Percentiles rank a stretch among this genome's conserved stretches.
phyloP scores from a whole-genome alignment of 768 basidiomycete species.

The Pisolithus albus region DNA sequence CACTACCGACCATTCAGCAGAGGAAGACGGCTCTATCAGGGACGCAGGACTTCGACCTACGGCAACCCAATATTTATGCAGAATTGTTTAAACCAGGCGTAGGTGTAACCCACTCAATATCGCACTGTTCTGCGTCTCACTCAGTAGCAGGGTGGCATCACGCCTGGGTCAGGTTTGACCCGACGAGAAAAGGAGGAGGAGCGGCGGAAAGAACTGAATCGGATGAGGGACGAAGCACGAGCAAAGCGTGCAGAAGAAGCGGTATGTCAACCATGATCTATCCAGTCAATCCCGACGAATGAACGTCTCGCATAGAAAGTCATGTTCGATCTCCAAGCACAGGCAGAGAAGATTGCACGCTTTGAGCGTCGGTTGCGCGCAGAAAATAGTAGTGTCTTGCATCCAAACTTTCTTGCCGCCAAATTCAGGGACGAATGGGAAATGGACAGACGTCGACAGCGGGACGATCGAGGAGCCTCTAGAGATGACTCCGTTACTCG shows the following conservation, averaged over 20 bases:
- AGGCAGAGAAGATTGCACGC: constrained; percentile 52
- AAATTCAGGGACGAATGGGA: constrained; percentile 53
- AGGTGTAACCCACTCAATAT: constrained; percentile 12
- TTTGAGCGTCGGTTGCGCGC: constrained; percentile 53
- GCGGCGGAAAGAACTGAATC: constrained; percentile 57
- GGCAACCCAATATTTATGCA: constrained; percentile 56
- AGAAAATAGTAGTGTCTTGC: constrained; percentile 49
- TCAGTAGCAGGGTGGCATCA: constrained; percentile 36
- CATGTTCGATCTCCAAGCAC: constrained; percentile 51
- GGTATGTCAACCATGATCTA: constrained; percentile 30
- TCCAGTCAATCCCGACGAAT: constrained; percentile 6
- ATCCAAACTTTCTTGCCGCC: constrained; percentile 53
- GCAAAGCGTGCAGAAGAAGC: constrained; percentile 49
- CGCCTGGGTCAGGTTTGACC: constrained; percentile 40
- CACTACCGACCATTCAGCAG: constrained; percentile 21
- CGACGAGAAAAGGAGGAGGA: constrained; percentile 52
- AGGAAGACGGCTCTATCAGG: constrained; percentile 39
- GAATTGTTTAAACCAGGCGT: constrained; percentile 52
- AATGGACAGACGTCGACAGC: constrained; percentile 27
- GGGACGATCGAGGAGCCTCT: constrained; percentile 19
- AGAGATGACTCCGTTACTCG: constrained; percentile 24
- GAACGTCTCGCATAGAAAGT: constrained; percentile 30
- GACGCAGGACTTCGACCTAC: constrained; percentile 55
- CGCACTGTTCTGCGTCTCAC: neutral
- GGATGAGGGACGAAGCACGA: constrained; percentile 63